Evolutionary conservation across 176 grass and related monocot species (phyloP).

Genomic region (Eremochloa ophiuroides): DNA sequence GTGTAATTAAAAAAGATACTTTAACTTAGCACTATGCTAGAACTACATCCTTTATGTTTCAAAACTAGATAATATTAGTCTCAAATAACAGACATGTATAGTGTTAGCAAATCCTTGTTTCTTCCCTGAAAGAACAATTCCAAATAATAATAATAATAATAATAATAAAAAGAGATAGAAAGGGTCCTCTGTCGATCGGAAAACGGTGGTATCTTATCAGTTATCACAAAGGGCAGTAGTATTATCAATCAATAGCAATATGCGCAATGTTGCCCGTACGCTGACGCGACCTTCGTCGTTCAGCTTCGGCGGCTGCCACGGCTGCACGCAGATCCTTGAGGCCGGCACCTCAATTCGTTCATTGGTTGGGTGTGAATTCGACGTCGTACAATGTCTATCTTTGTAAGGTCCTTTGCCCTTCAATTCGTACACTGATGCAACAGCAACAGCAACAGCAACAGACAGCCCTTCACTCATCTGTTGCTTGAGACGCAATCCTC

Average conservation of each 20-base stretch:
- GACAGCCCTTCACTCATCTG: neutral
- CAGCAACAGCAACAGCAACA: no score
- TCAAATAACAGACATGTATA: neutral
- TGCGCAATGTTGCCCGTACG: neutral
- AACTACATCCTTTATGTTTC: neutral
- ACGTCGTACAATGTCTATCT: no score
- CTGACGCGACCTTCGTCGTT: neutral
- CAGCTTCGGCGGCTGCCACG: neutral
- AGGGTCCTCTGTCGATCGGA: neutral
- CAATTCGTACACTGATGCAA: neutral
- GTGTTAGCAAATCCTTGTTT: neutral
- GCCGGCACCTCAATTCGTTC: neutral
- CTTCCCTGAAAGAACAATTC: neutral
- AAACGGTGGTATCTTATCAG: neutral
- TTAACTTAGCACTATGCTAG: neutral
- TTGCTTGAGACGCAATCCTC: neutral
- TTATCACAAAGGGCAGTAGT: no score
- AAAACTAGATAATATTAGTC: neutral
- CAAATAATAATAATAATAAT: neutral
- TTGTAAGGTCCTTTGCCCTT: neutral
- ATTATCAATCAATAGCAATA: no score
- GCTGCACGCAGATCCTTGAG: neutral
- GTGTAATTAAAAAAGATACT: neutral
- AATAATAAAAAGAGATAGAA: neutral
- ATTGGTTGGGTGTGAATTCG: neutral